Percentiles rank a stretch among this genome's conserved stretches.
phyloP scores from a whole-genome alignment of 805 yeast genomes.

The Ascoidea tarda region DNA sequence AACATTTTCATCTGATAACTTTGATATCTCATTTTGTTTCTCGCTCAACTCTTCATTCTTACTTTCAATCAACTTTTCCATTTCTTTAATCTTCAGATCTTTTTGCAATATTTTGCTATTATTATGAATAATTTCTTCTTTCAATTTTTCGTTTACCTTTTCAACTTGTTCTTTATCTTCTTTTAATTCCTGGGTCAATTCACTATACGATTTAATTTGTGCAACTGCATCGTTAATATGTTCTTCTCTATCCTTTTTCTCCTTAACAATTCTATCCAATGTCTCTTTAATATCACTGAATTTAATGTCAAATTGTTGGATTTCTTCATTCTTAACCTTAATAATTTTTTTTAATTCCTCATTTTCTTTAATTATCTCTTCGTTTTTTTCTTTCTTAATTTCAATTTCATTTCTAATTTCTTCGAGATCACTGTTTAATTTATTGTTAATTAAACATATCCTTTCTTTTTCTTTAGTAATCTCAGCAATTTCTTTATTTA shows the following conservation, averaged over 20 bases:
- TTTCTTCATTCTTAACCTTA: slow-evolving; percentile 1
- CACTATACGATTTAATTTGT: slow-evolving; percentile 1
- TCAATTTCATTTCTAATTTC: slow-evolving; percentile 11
- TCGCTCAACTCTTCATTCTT: slow-evolving; percentile 3
- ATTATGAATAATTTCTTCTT: slow-evolving; percentile 17
- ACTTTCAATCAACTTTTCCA: slow-evolving; percentile 1
- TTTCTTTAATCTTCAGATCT: slow-evolving; percentile 3
- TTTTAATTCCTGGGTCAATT: background rate
- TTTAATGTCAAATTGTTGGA: slow-evolving; percentile 5
- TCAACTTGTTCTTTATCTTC: slow-evolving; percentile 13
- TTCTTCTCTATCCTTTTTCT: background rate
- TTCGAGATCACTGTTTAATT: slow-evolving; percentile 13
- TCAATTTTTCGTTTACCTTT: slow-evolving; percentile 16
- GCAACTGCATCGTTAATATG: slow-evolving; percentile 1
- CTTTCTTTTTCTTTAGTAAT: slow-evolving; percentile 14
- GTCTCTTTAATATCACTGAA: slow-evolving; percentile 2
- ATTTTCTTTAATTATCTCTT: slow-evolving; percentile 9
- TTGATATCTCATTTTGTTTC: slow-evolving; percentile 2
- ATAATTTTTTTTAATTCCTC: slow-evolving; percentile 3
- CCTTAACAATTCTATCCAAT: slow-evolving; percentile 4
- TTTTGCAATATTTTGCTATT: slow-evolving; percentile 4
- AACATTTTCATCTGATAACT: slow-evolving; percentile 3
- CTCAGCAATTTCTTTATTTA: slow-evolving; percentile 13
- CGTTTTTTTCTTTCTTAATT: slow-evolving; percentile 7
- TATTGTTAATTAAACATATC: slow-evolving; percentile 3